phyloP scores from a whole-genome alignment of 2,329 filamentous ascomycete species.

The Truncatella angustata region DNA sequence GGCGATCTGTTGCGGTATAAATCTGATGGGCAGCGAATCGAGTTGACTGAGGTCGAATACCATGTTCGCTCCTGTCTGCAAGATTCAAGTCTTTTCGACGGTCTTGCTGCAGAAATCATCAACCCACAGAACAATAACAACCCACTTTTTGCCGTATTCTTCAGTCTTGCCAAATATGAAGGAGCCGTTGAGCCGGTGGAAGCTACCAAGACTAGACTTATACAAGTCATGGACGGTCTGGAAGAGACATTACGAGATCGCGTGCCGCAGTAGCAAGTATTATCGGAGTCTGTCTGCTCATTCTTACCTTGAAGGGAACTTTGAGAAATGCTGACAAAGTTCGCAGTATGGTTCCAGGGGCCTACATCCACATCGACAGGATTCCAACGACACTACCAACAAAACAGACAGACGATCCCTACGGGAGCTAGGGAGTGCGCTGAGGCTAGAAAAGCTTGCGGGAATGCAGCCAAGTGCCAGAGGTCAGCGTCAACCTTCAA shows the following conservation, averaged over 20 bases:
- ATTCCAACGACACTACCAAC: background rate
- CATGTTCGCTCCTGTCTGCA: background rate
- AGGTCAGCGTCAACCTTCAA: background rate
- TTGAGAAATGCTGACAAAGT: background rate
- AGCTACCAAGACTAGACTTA: background rate
- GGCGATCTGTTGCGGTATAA: slow-evolving; percentile 37
- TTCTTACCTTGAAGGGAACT: background rate
- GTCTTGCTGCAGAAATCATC: background rate
- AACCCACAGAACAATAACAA: background rate
- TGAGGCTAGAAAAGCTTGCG: background rate
- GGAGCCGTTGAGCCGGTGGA: background rate
- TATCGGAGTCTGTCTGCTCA: background rate
- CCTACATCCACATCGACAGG: background rate
- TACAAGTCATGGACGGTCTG: background rate
- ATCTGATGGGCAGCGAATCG: slow-evolving; percentile 22
- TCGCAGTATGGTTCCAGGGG: background rate
- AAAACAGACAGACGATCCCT: background rate
- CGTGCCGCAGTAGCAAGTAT: slow-evolving; percentile 5
- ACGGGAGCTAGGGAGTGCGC: background rate
- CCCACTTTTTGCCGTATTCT: background rate
- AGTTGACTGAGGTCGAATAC: slow-evolving; percentile 10
- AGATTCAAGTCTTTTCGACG: background rate
- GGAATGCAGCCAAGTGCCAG: background rate
- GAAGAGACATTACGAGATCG: background rate
- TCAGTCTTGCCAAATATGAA: background rate